Conservation (phyloP, 306 rosid genomes). For the Geum urbanum region DNA sequence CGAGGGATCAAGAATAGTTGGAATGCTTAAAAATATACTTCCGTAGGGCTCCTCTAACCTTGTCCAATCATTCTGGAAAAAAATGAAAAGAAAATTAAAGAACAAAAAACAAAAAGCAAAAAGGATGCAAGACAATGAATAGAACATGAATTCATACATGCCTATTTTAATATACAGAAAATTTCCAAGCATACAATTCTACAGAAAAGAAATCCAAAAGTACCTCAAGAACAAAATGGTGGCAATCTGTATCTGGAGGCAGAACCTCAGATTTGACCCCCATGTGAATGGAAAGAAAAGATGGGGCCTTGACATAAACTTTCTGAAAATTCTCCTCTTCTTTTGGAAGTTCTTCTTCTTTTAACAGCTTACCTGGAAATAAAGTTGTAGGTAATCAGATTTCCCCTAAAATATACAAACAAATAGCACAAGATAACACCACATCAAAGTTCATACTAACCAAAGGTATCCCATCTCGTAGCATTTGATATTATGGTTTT, state of each 20-base stretch:
- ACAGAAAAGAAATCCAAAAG: slow-evolving; percentile 23
- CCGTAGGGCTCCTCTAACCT: slow-evolving; percentile 80
- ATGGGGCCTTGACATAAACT: slow-evolving; percentile 84
- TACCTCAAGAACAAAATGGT: slow-evolving; percentile 96
- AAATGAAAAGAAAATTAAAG: not conserved
- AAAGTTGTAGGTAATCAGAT: slow-evolving; percentile 16
- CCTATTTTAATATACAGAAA: slow-evolving; percentile 13
- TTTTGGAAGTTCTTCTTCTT: slow-evolving; percentile 62
- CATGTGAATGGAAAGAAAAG: slow-evolving; percentile 97
- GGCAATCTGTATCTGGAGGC: slow-evolving; percentile 91
- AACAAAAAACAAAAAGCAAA: too few species aligned
- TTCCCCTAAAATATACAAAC: slow-evolving; percentile 13
- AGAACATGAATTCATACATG: slow-evolving; percentile 14
- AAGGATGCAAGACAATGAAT: slow-evolving; percentile 6
- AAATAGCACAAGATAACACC: slow-evolving; percentile 25
- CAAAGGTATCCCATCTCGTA: slow-evolving; percentile 99
- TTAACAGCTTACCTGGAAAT: slow-evolving; percentile 63
- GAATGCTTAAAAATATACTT: slow-evolving; percentile 91
- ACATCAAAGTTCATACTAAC: slow-evolving; percentile 41
- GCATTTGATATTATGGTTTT: slow-evolving; percentile 92
- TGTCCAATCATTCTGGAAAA: slow-evolving; percentile 58
- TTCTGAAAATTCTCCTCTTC: slow-evolving; percentile 91
- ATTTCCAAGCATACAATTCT: slow-evolving; percentile 19
- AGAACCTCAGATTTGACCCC: slow-evolving; percentile 89
- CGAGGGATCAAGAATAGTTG: slow-evolving; percentile 87